Evolutionary conservation across 2,329 filamentous ascomycete genomes (phyloP), one percentile per base, ranked within the genome.

Genomic region (Diaporthe vaccinii): DNA sequence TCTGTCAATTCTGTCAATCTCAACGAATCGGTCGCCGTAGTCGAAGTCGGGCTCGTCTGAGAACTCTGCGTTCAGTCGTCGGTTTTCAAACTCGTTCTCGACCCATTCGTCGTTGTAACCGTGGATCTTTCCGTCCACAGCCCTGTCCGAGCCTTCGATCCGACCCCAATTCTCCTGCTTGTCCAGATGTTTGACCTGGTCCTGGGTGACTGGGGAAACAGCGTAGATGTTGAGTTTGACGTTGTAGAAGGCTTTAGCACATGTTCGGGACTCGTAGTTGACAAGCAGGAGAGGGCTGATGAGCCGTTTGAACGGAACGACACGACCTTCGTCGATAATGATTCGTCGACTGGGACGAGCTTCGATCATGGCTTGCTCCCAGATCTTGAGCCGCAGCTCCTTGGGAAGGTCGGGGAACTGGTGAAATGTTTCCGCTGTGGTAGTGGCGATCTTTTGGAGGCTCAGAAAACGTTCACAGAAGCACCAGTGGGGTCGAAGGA

Each of bases 321-420:
- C 55, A 17, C 73, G 73, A 17, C 14, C 2, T 3, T 55, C 0
- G 55, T 61, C 25, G 51, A 74, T 2, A 17, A 74, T 12, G n/a
- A 74, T 68, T 3, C 28, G n/a, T 22, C 73, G 73, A 36, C 17
- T 15, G 41, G 34, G 28, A 12, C 31, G 31, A 1, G 20, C 73
- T 1, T 70, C 55, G 10, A 62, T 1, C n/a, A 74, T 8, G 20
- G 57, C 55, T 8, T 61, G 53, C 31, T 70, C 31, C 65, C 65
- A 74, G 34, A 74, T 12, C 31, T 53, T 12, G n/a, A 71, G 55
- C 2, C 65, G 65, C 25, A 74, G 34, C 65, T 74, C 65, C 15
- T 8, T 20, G 28, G 34, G 31, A 12, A 74, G 53, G 3, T 39
- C 3, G 10, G 44, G 31, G 8, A 74, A 74, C 3, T 4, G 20